Evolutionary conservation across 805 yeast genomes (phyloP).

Genomic region (Wickerhamomyces alni): DNA sequence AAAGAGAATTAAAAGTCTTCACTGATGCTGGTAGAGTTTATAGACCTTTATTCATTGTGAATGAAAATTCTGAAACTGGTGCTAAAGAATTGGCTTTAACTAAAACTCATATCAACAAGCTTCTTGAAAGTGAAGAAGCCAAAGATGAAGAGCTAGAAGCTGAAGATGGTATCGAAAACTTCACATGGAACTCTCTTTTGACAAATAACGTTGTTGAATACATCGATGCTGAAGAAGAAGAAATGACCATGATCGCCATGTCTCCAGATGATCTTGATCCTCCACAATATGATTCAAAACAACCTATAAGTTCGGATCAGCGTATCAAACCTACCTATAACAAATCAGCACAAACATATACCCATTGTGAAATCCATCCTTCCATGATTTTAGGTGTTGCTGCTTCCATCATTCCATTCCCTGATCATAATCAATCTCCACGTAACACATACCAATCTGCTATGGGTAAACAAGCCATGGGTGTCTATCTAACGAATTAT

Average conservation of each 20-base stretch:
- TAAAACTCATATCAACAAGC: conserved; percentile 74
- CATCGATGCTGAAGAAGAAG: conserved; percentile 98
- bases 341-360: conserved; percentile 74
- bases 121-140: conserved; percentile 51
- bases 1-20: conserved; percentile 90
- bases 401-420: conserved; percentile 98
- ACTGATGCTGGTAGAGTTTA: conserved; percentile 99
- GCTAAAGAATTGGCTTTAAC: conserved; percentile 68
- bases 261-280: conserved; percentile 93
- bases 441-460: conserved; percentile 99
- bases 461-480: conserved; percentile 99
- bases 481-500: conserved; percentile 93
- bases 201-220: conserved; percentile 89
- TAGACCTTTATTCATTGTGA: conserved; percentile 92
- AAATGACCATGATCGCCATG: conserved; percentile 97
- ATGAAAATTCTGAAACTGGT: conserved; percentile 68
- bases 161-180: conserved; percentile 28
- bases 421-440: conserved; percentile 98
- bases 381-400: conserved; percentile 98
- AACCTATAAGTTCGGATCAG: conserved; percentile 46
- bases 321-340: conserved; percentile 70
- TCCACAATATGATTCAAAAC: conserved; percentile 38
- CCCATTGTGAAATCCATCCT: conserved; percentile 99
- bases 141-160: conserved; percentile 37
- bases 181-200: conserved; percentile 82